phyloP scores from a whole-genome alignment of 345 rosid genomes.

The Erucastrum elatum region DNA sequence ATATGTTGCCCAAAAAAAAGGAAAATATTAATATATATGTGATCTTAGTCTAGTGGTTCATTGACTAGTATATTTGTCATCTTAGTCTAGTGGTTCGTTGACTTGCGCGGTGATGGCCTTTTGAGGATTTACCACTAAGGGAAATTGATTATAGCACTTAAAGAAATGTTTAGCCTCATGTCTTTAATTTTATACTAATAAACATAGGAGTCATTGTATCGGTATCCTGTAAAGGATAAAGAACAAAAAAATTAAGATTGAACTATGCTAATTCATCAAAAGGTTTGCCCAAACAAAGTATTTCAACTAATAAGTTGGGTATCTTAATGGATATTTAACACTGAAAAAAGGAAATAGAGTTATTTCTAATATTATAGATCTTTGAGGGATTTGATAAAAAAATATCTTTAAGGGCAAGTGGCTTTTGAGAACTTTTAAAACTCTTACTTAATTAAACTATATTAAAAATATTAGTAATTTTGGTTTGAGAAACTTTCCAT shows the following conservation, averaged over 20 bases:
- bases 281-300: background rate
- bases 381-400: no score
- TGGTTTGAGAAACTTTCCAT: background rate
- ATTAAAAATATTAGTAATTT: background rate
- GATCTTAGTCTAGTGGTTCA: background rate
- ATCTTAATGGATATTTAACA: no score
- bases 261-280: background rate
- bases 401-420: background rate
- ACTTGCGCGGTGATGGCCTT: background rate
- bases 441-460: background rate
- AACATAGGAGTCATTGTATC: background rate
- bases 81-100: background rate
- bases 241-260: background rate
- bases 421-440: background rate
- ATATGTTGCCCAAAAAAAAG: no score
- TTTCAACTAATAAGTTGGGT: background rate
- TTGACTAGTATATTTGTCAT: background rate
- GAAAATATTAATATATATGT: background rate
- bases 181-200: background rate
- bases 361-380: no score
- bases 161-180: background rate
- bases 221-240: background rate
- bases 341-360: background rate
- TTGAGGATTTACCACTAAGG: background rate
- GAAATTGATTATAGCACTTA: background rate